Percentiles rank a stretch among this genome's conserved stretches.
Conservation (phyloP, 768 basidiomycete species). For the Wakefieldia striispora region DNA sequence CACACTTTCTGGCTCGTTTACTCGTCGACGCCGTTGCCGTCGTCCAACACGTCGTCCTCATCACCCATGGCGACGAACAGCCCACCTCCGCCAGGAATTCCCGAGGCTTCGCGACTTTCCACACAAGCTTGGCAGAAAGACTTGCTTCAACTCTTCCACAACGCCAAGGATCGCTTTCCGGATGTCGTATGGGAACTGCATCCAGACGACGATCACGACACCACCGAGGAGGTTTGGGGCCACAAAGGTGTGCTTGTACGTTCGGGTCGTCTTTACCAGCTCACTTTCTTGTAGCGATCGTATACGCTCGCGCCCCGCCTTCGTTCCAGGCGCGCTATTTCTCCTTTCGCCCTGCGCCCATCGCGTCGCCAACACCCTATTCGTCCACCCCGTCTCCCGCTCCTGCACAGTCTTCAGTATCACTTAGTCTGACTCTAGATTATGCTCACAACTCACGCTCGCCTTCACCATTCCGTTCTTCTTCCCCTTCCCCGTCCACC, state of each 20-base stretch:
- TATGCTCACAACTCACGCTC: conserved; percentile 41
- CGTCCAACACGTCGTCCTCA: conserved; percentile 26
- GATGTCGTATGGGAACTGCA: conserved; percentile 93
- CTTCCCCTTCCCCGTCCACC: conserved; percentile 47
- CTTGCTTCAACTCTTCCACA: conserved; percentile 70
- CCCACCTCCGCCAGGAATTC: conserved; percentile 30
- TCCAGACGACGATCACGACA: conserved; percentile 49
- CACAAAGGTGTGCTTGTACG: conserved; percentile 75
- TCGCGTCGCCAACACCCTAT: conserved; percentile 49
- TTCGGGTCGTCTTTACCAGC: neutral
- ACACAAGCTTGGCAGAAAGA: conserved; percentile 79
- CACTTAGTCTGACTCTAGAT: conserved; percentile 49
- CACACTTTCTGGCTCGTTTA: conserved; percentile 5
- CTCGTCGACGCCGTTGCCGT: conserved; percentile 22
- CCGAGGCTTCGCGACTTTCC: conserved; percentile 63
- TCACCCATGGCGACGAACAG: conserved; percentile 27
- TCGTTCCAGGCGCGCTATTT: conserved; percentile 91
- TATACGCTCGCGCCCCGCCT: conserved; percentile 92
- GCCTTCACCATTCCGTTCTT: conserved; percentile 43
- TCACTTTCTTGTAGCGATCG: conserved; percentile 58
- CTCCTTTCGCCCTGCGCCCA: conserved; percentile 61
- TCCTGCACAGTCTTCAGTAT: conserved; percentile 60
- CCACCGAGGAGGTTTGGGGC: conserved; percentile 71
- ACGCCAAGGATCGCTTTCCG: conserved; percentile 90
- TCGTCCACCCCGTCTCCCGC: conserved; percentile 48